Evolutionary conservation across 805 yeast species (phyloP).

Genomic region (Yamadazyma nakazawae): DNA sequence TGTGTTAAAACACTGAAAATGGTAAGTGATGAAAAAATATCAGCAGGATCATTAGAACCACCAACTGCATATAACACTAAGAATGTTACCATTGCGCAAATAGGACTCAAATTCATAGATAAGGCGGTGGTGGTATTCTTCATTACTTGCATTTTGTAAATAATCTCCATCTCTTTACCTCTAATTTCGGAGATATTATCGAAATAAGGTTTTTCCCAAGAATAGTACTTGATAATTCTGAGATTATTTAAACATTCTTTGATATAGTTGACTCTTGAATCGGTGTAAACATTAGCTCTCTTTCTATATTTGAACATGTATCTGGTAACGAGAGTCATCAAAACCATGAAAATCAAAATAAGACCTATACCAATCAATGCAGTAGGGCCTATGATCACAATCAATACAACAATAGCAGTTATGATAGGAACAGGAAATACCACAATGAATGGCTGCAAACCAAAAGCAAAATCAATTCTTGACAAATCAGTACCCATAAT

Average conservation of each 20-base stretch:
- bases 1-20: constrained; percentile 59
- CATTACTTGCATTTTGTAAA: constrained; percentile 59
- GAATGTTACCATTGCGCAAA: constrained; percentile 62
- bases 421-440: constrained; percentile 64
- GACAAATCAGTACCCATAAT: constrained; percentile 78
- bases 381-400: constrained; percentile 60
- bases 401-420: constrained; percentile 59
- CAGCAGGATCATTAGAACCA: constrained; percentile 48
- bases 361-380: constrained; percentile 66
- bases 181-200: constrained; percentile 54
- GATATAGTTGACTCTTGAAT: constrained; percentile 67
- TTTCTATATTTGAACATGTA: constrained; percentile 53
- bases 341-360: constrained; percentile 47
- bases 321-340: constrained; percentile 46
- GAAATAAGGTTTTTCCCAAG: constrained; percentile 85
- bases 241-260: constrained; percentile 76
- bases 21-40: constrained; percentile 66
- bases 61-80: constrained; percentile 35
- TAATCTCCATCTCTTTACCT: constrained; percentile 53
- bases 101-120: constrained; percentile 62
- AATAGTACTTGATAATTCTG: constrained; percentile 80
- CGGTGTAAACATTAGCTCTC: constrained; percentile 61
- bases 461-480: constrained; percentile 70
- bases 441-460: constrained; percentile 59
- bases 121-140: constrained; percentile 61